Conservation (phyloP, 2,329 filamentous ascomycete species). For the Penicillium rolfsii region DNA sequence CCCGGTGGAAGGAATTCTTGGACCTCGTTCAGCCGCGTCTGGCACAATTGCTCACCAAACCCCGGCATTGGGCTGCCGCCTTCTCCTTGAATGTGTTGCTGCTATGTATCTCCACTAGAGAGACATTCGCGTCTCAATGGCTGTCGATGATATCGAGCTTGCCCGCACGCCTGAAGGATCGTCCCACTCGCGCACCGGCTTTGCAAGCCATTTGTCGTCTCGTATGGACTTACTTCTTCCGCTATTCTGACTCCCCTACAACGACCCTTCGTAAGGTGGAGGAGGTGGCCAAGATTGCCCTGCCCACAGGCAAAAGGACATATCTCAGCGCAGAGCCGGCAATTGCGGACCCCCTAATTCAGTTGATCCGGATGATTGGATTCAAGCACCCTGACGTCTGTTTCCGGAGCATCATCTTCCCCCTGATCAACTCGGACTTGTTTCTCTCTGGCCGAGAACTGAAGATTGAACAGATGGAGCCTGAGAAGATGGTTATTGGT, state of each 20-base stretch:
- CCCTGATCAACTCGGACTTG: slow-evolving; percentile 88
- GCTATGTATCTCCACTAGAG: slow-evolving; percentile 83
- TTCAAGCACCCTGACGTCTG: slow-evolving; percentile 93
- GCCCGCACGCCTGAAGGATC: slow-evolving; percentile 82
- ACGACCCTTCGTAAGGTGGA: slow-evolving; percentile 78
- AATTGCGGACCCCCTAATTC: slow-evolving; percentile 88
- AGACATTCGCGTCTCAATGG: slow-evolving; percentile 86
- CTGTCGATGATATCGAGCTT: slow-evolving; percentile 76
- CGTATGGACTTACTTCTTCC: slow-evolving; percentile 92
- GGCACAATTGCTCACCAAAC: slow-evolving; percentile 83
- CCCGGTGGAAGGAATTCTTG: slow-evolving; percentile 86
- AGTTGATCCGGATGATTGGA: slow-evolving; percentile 91
- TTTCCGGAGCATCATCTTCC: slow-evolving; percentile 91
- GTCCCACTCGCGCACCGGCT: slow-evolving; percentile 74
- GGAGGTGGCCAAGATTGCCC: slow-evolving; percentile 81
- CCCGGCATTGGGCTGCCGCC: slow-evolving; percentile 85
- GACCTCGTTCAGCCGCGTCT: slow-evolving; percentile 77
- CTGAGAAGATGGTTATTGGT: slow-evolving; percentile 95
- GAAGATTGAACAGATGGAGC: slow-evolving; percentile 89
- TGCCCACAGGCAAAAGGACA: slow-evolving; percentile 78
- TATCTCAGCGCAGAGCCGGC: slow-evolving; percentile 79
- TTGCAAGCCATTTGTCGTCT: slow-evolving; percentile 88
- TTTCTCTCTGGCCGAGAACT: slow-evolving; percentile 76
- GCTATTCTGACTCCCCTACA: slow-evolving; percentile 71
- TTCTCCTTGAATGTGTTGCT: slow-evolving; percentile 87